phyloP scores from a whole-genome alignment of 139 green algal species.

The Coelastrella sp. region DNA sequence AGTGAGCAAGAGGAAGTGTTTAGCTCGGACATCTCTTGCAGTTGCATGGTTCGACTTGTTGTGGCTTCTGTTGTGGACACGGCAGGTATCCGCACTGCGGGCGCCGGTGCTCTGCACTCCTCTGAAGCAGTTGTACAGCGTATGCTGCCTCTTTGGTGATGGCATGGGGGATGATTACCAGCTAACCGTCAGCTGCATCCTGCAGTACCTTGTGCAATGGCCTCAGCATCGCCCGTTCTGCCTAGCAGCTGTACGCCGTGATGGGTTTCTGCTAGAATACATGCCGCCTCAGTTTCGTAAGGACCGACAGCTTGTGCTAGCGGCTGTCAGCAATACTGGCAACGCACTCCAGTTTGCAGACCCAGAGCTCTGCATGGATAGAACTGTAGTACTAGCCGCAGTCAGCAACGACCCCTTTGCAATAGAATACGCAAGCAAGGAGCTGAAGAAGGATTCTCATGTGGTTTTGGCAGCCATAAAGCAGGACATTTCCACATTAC shows the following conservation, averaged over 20 bases:
- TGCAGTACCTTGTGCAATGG: slow-evolving; percentile 27
- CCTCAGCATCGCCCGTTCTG: slow-evolving; percentile 14
- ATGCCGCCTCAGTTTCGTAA: neutral
- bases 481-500: neutral
- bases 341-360: slow-evolving; percentile 27
- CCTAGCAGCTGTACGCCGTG: neutral
- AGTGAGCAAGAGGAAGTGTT: no score
- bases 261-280: slow-evolving; percentile 29
- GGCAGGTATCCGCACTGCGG: no score
- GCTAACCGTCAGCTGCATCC: slow-evolving; percentile 3
- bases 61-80: no score
- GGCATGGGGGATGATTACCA: neutral
- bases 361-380: neutral
- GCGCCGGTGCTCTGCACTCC: neutral
- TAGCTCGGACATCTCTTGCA: no score
- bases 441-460: neutral
- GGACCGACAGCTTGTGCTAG: neutral
- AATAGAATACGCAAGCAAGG: neutral
- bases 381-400: neutral
- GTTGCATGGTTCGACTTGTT: no score
- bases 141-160: neutral
- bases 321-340: slow-evolving; percentile 12
- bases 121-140: neutral
- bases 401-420: slow-evolving; percentile 35
- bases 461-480: slow-evolving; percentile 4